phyloP scores from a whole-genome alignment of 2,329 filamentous ascomycete species.

The Escovopsis sp. region DNA sequence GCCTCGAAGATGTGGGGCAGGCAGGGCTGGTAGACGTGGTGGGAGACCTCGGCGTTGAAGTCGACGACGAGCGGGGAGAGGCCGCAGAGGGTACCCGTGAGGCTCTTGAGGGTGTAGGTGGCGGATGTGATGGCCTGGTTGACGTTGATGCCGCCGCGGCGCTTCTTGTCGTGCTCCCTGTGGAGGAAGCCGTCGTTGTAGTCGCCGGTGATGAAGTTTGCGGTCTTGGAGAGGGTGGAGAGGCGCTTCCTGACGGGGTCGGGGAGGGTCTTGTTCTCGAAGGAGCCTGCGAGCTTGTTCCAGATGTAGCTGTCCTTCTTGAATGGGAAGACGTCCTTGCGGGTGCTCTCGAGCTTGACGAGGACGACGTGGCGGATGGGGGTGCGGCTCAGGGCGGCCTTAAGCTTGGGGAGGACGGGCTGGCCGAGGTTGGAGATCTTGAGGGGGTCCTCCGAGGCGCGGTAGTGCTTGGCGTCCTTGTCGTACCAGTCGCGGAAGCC shows the following conservation, averaged over 20 bases:
- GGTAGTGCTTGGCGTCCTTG: conserved; percentile 17
- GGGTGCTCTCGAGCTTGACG: conserved; percentile 27
- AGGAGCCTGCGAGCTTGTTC: conserved; percentile 18
- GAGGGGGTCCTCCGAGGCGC: conserved; percentile 21
- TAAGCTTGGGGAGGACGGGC: conserved; percentile 15
- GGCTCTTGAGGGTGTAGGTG: conserved; percentile 29
- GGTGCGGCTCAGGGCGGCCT: conserved; percentile 13
- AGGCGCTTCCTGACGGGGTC: conserved; percentile 15
- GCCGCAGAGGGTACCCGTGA: conserved; percentile 26
- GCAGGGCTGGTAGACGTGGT: conserved; percentile 31
- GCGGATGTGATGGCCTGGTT: conserved; percentile 25
- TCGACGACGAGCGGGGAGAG: too few relatives aligned
- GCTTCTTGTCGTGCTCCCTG: conserved; percentile 6
- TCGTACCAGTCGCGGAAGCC: conserved; percentile 18
- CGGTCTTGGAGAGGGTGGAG: conserved; percentile 15
- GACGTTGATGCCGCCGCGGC: conserved; percentile 23
- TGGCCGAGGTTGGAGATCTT: conserved; percentile 24
- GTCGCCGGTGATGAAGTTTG: conserved; percentile 19
- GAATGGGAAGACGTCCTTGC: conserved; percentile 29
- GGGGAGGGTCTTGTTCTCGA: conserved; percentile 18
- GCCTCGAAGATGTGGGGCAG: conserved; percentile 22
- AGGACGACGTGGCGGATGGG: conserved; percentile 27
- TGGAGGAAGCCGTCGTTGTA: conserved; percentile 19
- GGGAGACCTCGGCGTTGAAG: conserved; percentile 26
- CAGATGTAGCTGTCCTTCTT: conserved; percentile 24